Conservation (phyloP, 768 basidiomycete genomes). For the Boletus rubroflammeus region DNA sequence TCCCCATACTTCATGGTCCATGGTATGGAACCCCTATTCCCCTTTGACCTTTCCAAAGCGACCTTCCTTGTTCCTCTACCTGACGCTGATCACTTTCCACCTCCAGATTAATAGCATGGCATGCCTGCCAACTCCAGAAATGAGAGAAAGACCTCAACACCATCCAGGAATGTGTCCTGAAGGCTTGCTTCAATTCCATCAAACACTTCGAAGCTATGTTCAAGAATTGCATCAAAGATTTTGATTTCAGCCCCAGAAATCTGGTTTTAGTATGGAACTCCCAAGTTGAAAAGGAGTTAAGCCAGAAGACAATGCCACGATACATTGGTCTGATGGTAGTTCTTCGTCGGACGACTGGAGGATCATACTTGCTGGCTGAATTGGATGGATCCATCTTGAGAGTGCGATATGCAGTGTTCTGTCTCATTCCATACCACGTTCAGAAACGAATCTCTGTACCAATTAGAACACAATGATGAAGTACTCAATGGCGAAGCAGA, state of each 20-base stretch:
- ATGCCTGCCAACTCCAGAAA: no score
- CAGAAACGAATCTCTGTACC: no score
- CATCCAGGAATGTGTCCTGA: fast-evolving
- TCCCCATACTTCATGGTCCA: neutral
- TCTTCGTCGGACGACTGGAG: neutral
- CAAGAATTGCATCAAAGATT: neutral
- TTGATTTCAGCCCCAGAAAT: fast-evolving
- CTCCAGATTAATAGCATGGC: no score
- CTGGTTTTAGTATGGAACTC: neutral
- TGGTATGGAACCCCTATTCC: fast-evolving
- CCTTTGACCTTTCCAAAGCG: neutral
- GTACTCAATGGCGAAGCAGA: no score
- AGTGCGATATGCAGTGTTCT: neutral
- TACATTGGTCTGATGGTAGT: neutral
- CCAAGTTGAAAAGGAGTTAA: neutral
- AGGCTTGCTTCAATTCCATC: fast-evolving
- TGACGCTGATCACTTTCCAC: no score
- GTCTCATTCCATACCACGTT: neutral
- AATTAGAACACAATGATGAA: no score
- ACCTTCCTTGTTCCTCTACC: no score
- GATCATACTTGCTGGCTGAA: fast-evolving
- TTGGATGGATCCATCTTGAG: fast-evolving
- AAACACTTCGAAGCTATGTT: neutral
- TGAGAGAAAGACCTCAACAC: neutral
- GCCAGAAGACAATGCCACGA: neutral